Conservation (phyloP, 2,329 filamentous ascomycete species). For the Aspergillus piperis region DNA sequence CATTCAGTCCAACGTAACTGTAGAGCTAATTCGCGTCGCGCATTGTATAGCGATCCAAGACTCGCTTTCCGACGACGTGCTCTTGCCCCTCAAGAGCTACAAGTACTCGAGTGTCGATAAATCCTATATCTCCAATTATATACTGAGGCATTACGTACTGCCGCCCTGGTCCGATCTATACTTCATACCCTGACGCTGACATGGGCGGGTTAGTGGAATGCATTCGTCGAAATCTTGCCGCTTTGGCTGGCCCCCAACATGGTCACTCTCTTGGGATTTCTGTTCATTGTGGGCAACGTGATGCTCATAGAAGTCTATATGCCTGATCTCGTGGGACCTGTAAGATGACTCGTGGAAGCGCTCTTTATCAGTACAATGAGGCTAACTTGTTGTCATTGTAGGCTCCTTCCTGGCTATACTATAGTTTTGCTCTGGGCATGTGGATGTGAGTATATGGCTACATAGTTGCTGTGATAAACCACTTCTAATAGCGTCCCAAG, state of each 20-base stretch:
- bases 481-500: slow-evolving; percentile 34
- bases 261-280: slow-evolving; percentile 92
- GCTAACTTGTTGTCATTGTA: slow-evolving; percentile 39
- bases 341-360: slow-evolving; percentile 48
- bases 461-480: neutral
- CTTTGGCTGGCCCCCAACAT: slow-evolving; percentile 98
- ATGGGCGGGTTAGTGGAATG: slow-evolving; percentile 77
- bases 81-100: slow-evolving; percentile 90
- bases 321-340: slow-evolving; percentile 86
- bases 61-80: slow-evolving; percentile 80
- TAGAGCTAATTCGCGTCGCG: slow-evolving; percentile 6
- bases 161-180: neutral
- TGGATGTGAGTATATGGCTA: slow-evolving; percentile 69
- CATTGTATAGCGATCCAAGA: slow-evolving; percentile 46
- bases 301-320: slow-evolving; percentile 73
- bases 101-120: slow-evolving; percentile 98
- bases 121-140: slow-evolving; percentile 88
- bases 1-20: neutral
- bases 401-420: slow-evolving; percentile 90
- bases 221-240: slow-evolving; percentile 84
- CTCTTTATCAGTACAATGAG: neutral
- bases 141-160: slow-evolving; percentile 90
- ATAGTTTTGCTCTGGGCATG: slow-evolving; percentile 89
- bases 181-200: slow-evolving; percentile 13
- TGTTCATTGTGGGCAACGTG: slow-evolving; percentile 88